Conservation (phyloP, 371 early-diverging fungal species). For the Polyrhizophydium stewartii region DNA sequence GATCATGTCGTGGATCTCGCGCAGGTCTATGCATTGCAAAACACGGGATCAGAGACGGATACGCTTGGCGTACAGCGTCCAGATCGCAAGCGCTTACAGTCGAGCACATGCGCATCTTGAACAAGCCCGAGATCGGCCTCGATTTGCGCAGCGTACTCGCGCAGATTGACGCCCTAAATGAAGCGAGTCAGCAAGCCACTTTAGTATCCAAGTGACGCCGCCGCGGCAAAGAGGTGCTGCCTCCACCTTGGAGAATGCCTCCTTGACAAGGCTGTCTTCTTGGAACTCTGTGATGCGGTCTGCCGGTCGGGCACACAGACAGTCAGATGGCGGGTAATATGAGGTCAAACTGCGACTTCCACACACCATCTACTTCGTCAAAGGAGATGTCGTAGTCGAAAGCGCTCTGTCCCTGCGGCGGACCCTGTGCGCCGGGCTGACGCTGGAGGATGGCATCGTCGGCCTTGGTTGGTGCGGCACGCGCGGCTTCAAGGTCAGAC, state of each 20-base stretch:
- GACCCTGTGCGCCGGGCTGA: too few relatives aligned
- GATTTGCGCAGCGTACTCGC: conserved; percentile 77
- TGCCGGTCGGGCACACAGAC: background rate
- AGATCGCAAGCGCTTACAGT: conserved; percentile 44
- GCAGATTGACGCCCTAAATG: conserved; percentile 70
- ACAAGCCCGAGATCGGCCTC: conserved; percentile 63
- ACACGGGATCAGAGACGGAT: conserved; percentile 65
- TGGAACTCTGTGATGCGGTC: conserved; percentile 47
- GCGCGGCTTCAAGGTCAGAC: too few relatives aligned
- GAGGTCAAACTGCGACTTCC: background rate
- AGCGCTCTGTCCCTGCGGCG: too few relatives aligned
- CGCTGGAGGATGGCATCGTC: too few relatives aligned
- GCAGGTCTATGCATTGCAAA: conserved; percentile 9
- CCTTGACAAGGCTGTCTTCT: conserved; percentile 74
- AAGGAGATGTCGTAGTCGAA: conserved; percentile 33
- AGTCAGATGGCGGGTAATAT: background rate
- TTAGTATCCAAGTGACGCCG: background rate
- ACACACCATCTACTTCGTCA: conserved; percentile 55
- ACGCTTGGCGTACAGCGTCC: conserved; percentile 7
- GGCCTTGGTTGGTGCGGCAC: too few relatives aligned
- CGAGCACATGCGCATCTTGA: conserved; percentile 67
- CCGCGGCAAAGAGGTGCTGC: background rate
- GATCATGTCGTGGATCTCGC: conserved; percentile 13
- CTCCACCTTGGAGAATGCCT: conserved; percentile 66
- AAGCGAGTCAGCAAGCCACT: background rate